These are phyloP conservation scores for Thoreauomyces humboldtii DNA, from an alignment of 192 early-diverging fungal species.

Conservation along the genomic window DNA sequence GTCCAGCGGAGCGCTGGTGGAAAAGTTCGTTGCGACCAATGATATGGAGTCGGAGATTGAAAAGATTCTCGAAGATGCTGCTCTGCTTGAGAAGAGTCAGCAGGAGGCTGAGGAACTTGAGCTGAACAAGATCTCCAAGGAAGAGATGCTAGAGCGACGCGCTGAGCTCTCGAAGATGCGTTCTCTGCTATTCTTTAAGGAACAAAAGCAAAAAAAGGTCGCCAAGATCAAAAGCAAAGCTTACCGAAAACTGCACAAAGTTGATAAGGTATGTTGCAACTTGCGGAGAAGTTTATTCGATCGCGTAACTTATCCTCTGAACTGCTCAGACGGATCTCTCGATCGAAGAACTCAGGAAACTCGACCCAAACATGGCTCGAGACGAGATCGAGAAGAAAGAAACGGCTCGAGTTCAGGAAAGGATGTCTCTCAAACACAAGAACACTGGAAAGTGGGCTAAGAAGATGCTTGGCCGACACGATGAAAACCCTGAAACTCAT, in stretches of 20 bases:
- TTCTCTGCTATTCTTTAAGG: slow-evolving; percentile 88
- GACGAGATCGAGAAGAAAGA: slow-evolving; percentile 71
- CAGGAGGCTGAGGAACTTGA: slow-evolving; percentile 82
- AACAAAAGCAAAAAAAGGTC: slow-evolving; percentile 84
- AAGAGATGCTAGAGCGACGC: slow-evolving; percentile 69
- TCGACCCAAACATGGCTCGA: slow-evolving; percentile 67
- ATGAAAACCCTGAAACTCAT: slow-evolving; percentile 51
- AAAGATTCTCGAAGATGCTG: slow-evolving; percentile 63
- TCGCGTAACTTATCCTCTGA: too few relatives aligned
- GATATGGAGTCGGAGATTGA: slow-evolving; percentile 82
- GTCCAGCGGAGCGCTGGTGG: slow-evolving; percentile 57
- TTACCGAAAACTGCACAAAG: slow-evolving; percentile 84
- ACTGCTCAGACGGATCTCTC: slow-evolving; percentile 37
- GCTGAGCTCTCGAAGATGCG: slow-evolving; percentile 86
- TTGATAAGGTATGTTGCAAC: slow-evolving; percentile 56
- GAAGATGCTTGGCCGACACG: slow-evolving; percentile 55
- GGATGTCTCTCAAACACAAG: slow-evolving; percentile 91
- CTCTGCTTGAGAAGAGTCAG: slow-evolving; percentile 76
- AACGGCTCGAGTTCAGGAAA: slow-evolving; percentile 79
- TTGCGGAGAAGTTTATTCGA: too few relatives aligned
- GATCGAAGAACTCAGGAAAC: slow-evolving; percentile 46
- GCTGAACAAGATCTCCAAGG: slow-evolving; percentile 75
- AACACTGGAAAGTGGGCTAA: slow-evolving; percentile 97
- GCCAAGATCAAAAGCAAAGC: slow-evolving; percentile 98
- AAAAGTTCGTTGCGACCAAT: slow-evolving; percentile 58